Base-by-base conservation (phyloP, 352 stramenopile species). In the Phytophthora aleatoria region DNA sequence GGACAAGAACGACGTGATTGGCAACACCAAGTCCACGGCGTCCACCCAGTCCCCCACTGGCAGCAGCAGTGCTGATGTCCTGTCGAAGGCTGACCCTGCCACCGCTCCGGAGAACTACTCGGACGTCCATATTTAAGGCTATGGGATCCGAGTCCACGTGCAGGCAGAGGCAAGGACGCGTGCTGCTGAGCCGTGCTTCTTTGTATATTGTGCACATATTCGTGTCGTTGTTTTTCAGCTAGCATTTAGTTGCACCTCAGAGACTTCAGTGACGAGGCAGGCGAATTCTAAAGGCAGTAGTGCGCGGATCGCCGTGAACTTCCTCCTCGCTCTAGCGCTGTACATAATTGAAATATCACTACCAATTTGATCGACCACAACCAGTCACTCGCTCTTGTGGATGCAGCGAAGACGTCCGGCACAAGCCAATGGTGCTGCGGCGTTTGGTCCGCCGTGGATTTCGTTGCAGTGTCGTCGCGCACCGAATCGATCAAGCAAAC, bases 111-210 rank as follows among this genome's bases (percentile, higher is more conserved):
- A 70, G 38, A 74, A 67, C 47, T 86, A 86, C 71, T 65, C 80
- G 38, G 82, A 91, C 50, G 77, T 87, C 39, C 68, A 67, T 65
- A 74, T 89, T 58, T 89, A 76, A 77, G 48, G 2, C 47, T 5
- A 30, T 16, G 30, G 13, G 42, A 49, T 41, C 26, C 35, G 30
- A 57, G 43, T 39, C 31, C 20, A 52, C 27, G 47, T 41, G 47
- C n/a, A 52, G 39, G 52, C 45, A 42, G 35, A 28, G 12, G 43
- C 38, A 44, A 26, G 9, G n/a, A 26, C 8, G 27, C 27, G 45
- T 33, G 49, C 33, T 55, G 20, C 16, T 26, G 12, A 48, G 50
- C 16, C 39, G 31, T 53, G 49, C 50, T 60, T 57, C 42, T 65
- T 43, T 69, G 63, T 68, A 71, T 72, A 69, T 72, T 75, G 50